Percentiles rank a stretch among this genome's conserved stretches.
Conservation (phyloP, 1,284 basidiomycete genomes). For the Trichosporon faecale region DNA sequence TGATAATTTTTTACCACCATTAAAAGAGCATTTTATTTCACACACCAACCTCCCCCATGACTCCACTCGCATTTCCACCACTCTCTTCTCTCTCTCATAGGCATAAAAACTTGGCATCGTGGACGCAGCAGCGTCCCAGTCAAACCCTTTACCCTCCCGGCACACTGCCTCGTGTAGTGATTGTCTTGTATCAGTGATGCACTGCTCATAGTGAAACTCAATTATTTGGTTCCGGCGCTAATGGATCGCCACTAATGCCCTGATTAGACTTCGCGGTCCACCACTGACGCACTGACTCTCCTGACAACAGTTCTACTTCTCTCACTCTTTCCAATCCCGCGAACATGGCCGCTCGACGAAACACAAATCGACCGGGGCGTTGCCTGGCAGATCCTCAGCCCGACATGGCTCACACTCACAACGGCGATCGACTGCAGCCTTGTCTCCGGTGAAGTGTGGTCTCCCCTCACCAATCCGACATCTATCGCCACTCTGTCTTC, state of each 20-base stretch:
- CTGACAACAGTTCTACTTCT: no score
- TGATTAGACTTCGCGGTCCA: no score
- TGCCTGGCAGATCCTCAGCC: no score
- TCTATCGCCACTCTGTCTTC: no score
- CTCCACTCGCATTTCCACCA: slow-evolving; percentile 1
- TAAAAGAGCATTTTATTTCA: background rate
- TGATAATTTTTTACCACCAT: slow-evolving; percentile 5
- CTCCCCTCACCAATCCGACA: no score
- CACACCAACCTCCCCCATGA: background rate
- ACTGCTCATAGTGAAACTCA: background rate
- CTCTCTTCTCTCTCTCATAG: slow-evolving; percentile 4
- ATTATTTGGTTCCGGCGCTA: background rate
- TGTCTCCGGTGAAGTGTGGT: no score
- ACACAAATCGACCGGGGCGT: no score
- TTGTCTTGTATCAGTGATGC: slow-evolving; percentile 10
- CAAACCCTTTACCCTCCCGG: background rate
- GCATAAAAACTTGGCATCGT: background rate
- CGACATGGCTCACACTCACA: no score
- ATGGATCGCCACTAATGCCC: background rate
- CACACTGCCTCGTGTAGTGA: background rate
- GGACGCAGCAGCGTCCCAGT: background rate
- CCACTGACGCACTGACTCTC: no score
- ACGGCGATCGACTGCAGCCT: no score
- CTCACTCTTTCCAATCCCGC: no score
- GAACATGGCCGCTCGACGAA: no score